Evolutionary conservation across 2,329 filamentous ascomycete species (phyloP).

Genomic region (Trichophyton simii): DNA sequence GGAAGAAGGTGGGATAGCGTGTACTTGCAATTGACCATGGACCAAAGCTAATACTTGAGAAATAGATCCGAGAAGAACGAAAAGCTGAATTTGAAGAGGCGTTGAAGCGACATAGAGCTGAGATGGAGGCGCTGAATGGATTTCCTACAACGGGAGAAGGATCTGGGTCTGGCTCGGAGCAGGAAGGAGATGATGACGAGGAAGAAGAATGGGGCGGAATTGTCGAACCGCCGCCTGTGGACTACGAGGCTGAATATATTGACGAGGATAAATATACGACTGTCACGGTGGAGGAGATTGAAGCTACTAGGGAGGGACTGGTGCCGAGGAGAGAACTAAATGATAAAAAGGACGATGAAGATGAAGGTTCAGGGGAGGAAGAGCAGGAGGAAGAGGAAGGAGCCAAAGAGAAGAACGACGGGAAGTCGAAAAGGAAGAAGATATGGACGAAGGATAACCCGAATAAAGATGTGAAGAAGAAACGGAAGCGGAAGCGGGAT

Average conservation of each 20-base stretch:
- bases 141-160: conserved; percentile 10
- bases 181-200: conserved; percentile 19
- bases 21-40: background rate
- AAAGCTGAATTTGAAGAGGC: conserved; percentile 71
- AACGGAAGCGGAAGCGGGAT: conserved; percentile 76
- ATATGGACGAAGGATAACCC: conserved; percentile 42
- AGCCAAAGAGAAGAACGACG: conserved; percentile 17
- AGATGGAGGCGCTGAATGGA: conserved; percentile 51
- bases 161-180: background rate
- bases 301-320: conserved; percentile 61
- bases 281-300: conserved; percentile 83
- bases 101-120: conserved; percentile 59
- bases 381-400: conserved; percentile 18
- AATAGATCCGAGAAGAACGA: conserved; percentile 68
- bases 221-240: conserved; percentile 42
- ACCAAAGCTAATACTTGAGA: conserved; percentile 4
- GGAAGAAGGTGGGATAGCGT: conserved; percentile 55
- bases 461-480: conserved; percentile 33
- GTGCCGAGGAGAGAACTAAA: conserved; percentile 33
- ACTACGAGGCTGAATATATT: conserved; percentile 85
- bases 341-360: conserved; percentile 11
- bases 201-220: conserved; percentile 57
- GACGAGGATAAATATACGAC: conserved; percentile 95
- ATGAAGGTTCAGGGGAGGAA: conserved; percentile 16
- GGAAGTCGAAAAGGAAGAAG: conserved; percentile 26